Evolutionary conservation across 2,329 filamentous ascomycete species (phyloP).

Genomic region (Metarhizium guizhouense): DNA sequence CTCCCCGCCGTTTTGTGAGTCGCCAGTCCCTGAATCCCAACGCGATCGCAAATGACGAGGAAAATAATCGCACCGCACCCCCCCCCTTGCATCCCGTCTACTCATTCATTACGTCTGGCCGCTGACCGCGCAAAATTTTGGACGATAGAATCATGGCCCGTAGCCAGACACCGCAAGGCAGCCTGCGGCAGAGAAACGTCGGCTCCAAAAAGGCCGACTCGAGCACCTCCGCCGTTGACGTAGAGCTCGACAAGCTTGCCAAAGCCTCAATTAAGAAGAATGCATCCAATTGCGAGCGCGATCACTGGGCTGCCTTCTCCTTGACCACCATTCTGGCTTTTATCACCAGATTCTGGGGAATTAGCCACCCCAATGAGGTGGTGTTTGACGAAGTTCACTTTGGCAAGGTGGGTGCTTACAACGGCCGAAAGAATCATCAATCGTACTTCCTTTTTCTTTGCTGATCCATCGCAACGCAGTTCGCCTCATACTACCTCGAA

Average conservation of each 20-base stretch:
- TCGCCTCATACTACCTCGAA: constrained; percentile 78
- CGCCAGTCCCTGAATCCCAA: neutral
- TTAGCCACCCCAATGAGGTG: constrained; percentile 89
- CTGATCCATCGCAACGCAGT: constrained; percentile 32
- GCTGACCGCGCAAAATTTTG: constrained; percentile 3
- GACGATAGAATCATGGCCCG: constrained; percentile 32
- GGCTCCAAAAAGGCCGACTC: constrained; percentile 39
- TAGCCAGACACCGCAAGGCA: constrained; percentile 44
- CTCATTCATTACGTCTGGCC: neutral
- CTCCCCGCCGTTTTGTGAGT: constrained; percentile 1
- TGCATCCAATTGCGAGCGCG: constrained; percentile 54
- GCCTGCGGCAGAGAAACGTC: constrained; percentile 50
- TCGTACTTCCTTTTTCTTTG: neutral
- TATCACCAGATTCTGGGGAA: constrained; percentile 89
- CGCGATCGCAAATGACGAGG: neutral
- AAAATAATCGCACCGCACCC: neutral
- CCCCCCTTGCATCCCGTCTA: neutral
- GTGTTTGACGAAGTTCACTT: constrained; percentile 99
- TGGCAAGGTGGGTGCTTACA: constrained; percentile 68
- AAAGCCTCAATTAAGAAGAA: constrained; percentile 26
- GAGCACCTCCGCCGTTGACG: constrained; percentile 29
- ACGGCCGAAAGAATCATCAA: too few species aligned
- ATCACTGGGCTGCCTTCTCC: constrained; percentile 71
- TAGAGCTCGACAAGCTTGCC: constrained; percentile 42
- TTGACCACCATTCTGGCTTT: constrained; percentile 81